Base-by-base conservation (phyloP, 2,329 filamentous ascomycete species). In the Aotearoamyces nothofagi region DNA sequence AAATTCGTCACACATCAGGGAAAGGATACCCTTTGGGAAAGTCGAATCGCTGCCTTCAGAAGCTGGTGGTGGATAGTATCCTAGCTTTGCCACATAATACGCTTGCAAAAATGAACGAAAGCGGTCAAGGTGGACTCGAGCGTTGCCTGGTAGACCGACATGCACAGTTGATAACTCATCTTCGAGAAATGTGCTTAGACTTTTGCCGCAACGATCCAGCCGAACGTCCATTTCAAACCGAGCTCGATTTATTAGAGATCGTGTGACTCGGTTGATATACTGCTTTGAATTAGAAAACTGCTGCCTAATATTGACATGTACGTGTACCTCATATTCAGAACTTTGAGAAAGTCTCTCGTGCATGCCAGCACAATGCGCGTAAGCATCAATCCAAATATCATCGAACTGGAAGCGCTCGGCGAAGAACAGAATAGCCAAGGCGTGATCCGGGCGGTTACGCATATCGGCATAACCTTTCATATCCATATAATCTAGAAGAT, bases 321-420 rank as follows among this genome's bases (percentile, higher is more conserved):
- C 29, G 53, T 66, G 40, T 55, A 76, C 73, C 47, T 64, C 55
- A 35, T 72, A 79, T 36, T 79, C 78, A 1, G 61, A 47, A 38
- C 63, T 67, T 5, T 53, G 43, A 22, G 60, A 55, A 4, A 86
- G 36, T 15, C 57, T 56, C 12, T 78, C 68, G 34, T 66, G 67
- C 79, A 87, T 84, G 24, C 80, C 81, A 19, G 78, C 75, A 44
- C 79, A 83, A 44, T 90, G 81, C 9, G 68, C 63, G 50, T 86
- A 83, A 0, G 80, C 73, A 42, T 80, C 66, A 8, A 73, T 63
- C 58, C 81, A 87, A 9, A 81, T 52, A n/a, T 70, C 62, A 30
- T 57, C 59, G 15, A 78, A 51, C 29, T 67, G 63, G 38, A 73
- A 75, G 13, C 61, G 56, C 43, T 87, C 80, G 2, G 78, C 72